Percentiles rank a stretch among this genome's conserved stretches.
Conservation (phyloP, 306 rosid species). For the Pyrus bretschneideri region DNA sequence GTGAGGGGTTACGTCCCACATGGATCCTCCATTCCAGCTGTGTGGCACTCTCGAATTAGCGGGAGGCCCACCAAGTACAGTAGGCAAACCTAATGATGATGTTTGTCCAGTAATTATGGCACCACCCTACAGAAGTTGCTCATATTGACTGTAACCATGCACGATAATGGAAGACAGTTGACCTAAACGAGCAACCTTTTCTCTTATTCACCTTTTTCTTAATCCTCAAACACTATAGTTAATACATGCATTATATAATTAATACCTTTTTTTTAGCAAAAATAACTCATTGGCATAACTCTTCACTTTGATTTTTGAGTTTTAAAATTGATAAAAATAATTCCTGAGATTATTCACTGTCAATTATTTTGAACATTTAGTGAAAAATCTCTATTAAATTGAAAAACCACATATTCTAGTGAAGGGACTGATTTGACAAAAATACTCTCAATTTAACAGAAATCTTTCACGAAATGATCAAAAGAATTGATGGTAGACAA, state of each 20-base stretch:
- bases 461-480: too few relatives aligned
- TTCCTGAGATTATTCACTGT: too few relatives aligned
- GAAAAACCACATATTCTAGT: too few relatives aligned
- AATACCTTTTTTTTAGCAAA: too few relatives aligned
- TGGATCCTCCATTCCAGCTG: constrained; percentile 46
- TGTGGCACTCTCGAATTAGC: constrained; percentile 6
- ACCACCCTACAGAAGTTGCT: constrained; percentile 6
- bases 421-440: too few relatives aligned
- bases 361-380: too few relatives aligned
- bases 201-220: not conserved
- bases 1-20: constrained; percentile 27
- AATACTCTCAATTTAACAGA: too few relatives aligned
- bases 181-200: constrained; percentile 13
- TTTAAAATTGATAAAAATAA: too few relatives aligned
- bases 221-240: not conserved
- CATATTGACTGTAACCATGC: constrained; percentile 8
- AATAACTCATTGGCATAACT: fast-evolving
- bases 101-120: constrained; percentile 40
- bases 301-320: too few relatives aligned
- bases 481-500: too few relatives aligned
- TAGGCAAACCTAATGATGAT: constrained; percentile 35
- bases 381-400: too few relatives aligned
- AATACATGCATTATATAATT: not conserved
- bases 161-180: constrained; percentile 25
- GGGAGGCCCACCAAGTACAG: constrained; percentile 24